Percentiles rank a stretch among this genome's conserved stretches.
These are phyloP conservation scores for Candida tibetensis DNA, from an alignment of 805 yeast genomes.

Conservation along the genomic window DNA sequence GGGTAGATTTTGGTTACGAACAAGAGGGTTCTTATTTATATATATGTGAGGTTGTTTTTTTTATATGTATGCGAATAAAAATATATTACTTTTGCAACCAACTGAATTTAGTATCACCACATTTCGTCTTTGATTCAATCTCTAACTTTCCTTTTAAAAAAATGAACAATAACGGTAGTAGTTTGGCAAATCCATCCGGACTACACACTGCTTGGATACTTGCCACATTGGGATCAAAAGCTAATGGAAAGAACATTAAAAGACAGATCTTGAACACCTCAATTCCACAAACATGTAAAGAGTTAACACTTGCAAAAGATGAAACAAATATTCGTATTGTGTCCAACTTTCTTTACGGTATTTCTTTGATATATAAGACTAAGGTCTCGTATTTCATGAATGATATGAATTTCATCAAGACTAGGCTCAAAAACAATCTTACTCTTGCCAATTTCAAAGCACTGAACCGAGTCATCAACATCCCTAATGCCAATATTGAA, in stretches of 20 bases:
- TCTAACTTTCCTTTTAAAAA: too few species aligned
- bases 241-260: conserved; percentile 26
- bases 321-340: conserved; percentile 28
- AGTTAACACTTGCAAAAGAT: conserved; percentile 7
- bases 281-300: conserved; percentile 42
- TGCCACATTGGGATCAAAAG: conserved; percentile 41
- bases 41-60: too few species aligned
- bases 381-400: conserved; percentile 46
- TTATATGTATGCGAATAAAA: too few species aligned
- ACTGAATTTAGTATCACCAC: too few species aligned
- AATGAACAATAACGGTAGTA: too few species aligned
- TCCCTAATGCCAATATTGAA: background rate
- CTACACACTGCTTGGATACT: conserved; percentile 33
- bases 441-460: background rate
- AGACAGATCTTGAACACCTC: conserved; percentile 33
- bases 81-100: too few species aligned
- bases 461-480: background rate
- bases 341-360: conserved; percentile 48
- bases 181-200: too few species aligned
- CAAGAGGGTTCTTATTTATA: too few species aligned
- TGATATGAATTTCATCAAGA: conserved; percentile 20
- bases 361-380: conserved; percentile 46
- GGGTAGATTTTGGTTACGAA: too few species aligned
- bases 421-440: conserved; percentile 1
- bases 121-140: too few species aligned